Evolutionary conservation across 306 rosid species (phyloP).

Genomic region (Heteromeles arbutifolia): DNA sequence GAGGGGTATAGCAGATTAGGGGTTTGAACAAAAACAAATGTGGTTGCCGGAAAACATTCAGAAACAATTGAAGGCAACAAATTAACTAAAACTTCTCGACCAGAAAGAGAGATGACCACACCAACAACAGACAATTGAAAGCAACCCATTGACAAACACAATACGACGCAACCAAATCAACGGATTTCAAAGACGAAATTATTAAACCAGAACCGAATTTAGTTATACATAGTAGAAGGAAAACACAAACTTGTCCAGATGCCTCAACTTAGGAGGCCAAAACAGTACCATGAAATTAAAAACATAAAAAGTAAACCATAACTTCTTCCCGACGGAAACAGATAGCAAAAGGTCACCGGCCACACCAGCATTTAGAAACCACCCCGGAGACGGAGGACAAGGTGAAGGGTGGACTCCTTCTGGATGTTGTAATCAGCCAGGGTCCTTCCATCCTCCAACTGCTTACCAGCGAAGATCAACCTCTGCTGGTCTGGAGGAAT

Average conservation of each 20-base stretch:
- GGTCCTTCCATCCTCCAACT: constrained; percentile 54
- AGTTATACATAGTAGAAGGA: neutral
- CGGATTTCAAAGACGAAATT: neutral
- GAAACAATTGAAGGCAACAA: too few species aligned
- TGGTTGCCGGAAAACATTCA: too few species aligned
- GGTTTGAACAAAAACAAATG: too few species aligned
- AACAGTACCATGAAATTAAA: neutral
- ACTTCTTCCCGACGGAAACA: neutral
- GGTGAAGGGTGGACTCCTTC: constrained; percentile 65
- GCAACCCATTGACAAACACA: too few species aligned
- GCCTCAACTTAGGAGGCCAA: neutral
- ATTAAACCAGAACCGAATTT: neutral
- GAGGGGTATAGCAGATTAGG: too few species aligned
- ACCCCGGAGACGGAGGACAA: constrained; percentile 58
- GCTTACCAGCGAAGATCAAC: constrained; percentile 59
- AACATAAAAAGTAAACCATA: neutral
- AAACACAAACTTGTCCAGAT: neutral
- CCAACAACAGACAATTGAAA: too few species aligned
- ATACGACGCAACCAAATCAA: neutral
- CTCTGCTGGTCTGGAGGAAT: constrained; percentile 71
- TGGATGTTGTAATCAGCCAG: constrained; percentile 64
- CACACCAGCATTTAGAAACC: constrained; percentile 15
- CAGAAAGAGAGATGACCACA: too few species aligned
- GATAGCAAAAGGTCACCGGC: neutral
- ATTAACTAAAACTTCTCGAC: too few species aligned